Evolutionary conservation across 2,329 filamentous ascomycete genomes (phyloP).

Genomic region (Lecanicillium sp.): DNA sequence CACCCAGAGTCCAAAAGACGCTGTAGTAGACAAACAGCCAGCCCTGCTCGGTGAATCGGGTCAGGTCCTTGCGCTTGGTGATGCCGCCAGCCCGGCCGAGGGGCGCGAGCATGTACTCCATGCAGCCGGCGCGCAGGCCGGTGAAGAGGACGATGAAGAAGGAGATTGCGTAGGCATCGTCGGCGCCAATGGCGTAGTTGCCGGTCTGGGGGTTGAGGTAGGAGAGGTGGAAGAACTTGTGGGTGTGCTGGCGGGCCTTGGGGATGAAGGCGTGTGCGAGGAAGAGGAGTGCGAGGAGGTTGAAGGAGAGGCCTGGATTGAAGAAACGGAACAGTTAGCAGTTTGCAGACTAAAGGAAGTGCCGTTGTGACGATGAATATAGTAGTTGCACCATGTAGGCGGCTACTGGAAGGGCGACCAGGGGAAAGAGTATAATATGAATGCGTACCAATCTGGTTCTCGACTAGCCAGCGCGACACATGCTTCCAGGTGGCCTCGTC

Average conservation of each 20-base stretch:
- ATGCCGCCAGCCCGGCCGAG: slow-evolving; percentile 68
- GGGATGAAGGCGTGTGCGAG: slow-evolving; percentile 80
- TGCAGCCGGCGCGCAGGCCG: slow-evolving; percentile 72
- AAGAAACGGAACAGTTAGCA: slow-evolving; percentile 20
- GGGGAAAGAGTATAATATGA: slow-evolving; percentile 18
- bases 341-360: background rate
- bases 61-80: slow-evolving; percentile 65
- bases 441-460: slow-evolving; percentile 71
- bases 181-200: slow-evolving; percentile 68
- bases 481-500: slow-evolving; percentile 56
- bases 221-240: slow-evolving; percentile 81
- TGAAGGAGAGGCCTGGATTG: slow-evolving; percentile 66
- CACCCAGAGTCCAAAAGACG: slow-evolving; percentile 75
- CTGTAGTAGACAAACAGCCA: slow-evolving; percentile 84
- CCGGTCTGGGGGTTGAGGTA: slow-evolving; percentile 68
- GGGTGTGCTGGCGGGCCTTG: slow-evolving; percentile 69
- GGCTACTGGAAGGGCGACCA: slow-evolving; percentile 4
- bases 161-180: slow-evolving; percentile 72
- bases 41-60: slow-evolving; percentile 88
- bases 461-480: slow-evolving; percentile 63
- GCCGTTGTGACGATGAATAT: background rate
- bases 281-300: slow-evolving; percentile 75
- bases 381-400: background rate
- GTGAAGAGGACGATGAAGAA: slow-evolving; percentile 83
- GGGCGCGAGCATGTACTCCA: slow-evolving; percentile 83